Conservation (phyloP, 2,329 filamentous ascomycete species). For the Fusarium pseudonygamai region DNA sequence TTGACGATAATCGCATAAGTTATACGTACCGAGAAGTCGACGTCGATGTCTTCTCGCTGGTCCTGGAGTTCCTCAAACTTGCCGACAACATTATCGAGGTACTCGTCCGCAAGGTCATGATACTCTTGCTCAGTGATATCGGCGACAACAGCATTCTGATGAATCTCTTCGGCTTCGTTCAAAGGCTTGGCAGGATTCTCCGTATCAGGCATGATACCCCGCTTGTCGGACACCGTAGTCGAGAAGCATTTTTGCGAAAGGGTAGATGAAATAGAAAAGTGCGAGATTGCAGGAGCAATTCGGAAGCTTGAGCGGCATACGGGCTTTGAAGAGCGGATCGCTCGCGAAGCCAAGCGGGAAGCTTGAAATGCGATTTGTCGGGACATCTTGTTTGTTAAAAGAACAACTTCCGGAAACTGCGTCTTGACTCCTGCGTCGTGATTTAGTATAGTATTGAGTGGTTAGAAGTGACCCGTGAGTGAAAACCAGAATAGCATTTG, state of each 20-base stretch:
- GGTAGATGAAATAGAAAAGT: slow-evolving; percentile 7
- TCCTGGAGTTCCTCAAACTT: slow-evolving; percentile 81
- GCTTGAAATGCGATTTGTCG: slow-evolving; percentile 49
- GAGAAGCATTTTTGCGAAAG: slow-evolving; percentile 45
- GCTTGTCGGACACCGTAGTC: slow-evolving; percentile 42
- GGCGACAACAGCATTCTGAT: slow-evolving; percentile 58
- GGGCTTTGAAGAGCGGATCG: slow-evolving; percentile 42
- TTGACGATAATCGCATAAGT: background rate
- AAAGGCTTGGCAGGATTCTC: slow-evolving; percentile 61
- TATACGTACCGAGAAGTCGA: slow-evolving; percentile 82
- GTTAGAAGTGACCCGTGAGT: background rate
- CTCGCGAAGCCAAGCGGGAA: slow-evolving; percentile 50
- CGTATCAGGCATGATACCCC: slow-evolving; percentile 69
- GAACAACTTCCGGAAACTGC: background rate
- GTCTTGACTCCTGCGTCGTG: background rate
- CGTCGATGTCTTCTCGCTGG: slow-evolving; percentile 77
- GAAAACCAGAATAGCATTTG: background rate
- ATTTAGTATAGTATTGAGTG: background rate
- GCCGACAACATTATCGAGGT: slow-evolving; percentile 67
- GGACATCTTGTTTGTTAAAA: slow-evolving; percentile 42
- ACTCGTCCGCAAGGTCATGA: slow-evolving; percentile 79
- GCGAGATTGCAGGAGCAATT: slow-evolving; percentile 12
- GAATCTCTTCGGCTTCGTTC: slow-evolving; percentile 49
- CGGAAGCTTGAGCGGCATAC: slow-evolving; percentile 37
- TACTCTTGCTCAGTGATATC: slow-evolving; percentile 77